Base-by-base conservation (phyloP, 2,329 filamentous ascomycete genomes). In the Allantophomopsis lycopodina region DNA sequence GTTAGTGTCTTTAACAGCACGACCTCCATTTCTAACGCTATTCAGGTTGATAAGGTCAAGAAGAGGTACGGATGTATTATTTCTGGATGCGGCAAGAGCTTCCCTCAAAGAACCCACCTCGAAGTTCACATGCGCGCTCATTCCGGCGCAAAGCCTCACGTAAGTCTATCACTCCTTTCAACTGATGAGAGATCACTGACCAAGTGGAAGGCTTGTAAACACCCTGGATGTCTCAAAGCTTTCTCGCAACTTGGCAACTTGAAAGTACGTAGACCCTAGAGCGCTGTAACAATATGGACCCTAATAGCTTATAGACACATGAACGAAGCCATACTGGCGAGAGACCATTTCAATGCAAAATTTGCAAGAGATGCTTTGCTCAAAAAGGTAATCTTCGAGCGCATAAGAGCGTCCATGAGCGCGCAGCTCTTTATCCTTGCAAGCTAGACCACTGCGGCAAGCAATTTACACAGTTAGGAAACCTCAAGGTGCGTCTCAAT, bases 181-280 rank as follows among this genome's bases (percentile, higher is more conserved):
- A 14, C 3, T 15, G 32, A 34, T 3, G 12, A 14, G 13, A 2
- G 30, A 20, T 46, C 8, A 10, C 23, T 28, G 23, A 28, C 23
- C 7, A 12, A 28, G 23, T 6, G 23, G 5, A 28, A 74, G 78
- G 56, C 69, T 15, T 94, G 86, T 64, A 78, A 75, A 46, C 71
- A 83, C 47, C 70, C 75, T 3, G 70, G 71, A 5, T 96, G 89
- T 57, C 76, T 76, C 17, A 79, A 85, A 50, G 71, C 75, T 10
- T 96, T 96, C 57, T 91, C 85, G 12, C 89, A 95, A 58, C 69
- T 85, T 7, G 89, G 89, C 10, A 96, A 96, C 54, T 68, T 95
- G 36, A 34, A 34, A 34, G 32, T 34, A 34, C 15, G 16, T 7
- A 14, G 12, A 34, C 10, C 13, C n/a, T 3, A 34, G 12, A 12